Conservation (phyloP, 768 basidiomycete genomes). For the Pulveroboletus ravenelii region DNA sequence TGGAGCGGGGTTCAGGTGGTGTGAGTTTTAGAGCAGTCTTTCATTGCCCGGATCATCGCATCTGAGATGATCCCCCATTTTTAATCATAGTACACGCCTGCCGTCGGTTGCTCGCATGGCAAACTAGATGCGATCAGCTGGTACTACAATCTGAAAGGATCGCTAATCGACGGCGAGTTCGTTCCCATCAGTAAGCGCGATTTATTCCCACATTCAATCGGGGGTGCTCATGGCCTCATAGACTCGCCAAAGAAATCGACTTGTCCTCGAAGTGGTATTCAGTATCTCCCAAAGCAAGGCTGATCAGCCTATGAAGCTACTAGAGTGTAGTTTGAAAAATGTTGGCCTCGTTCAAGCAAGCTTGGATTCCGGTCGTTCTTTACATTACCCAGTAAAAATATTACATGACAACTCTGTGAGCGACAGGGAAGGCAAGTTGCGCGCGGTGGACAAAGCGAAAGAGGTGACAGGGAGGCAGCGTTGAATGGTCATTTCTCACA, state of each 20-base stretch:
- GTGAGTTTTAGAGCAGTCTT: background rate
- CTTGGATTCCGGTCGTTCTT: background rate
- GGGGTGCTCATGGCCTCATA: slow-evolving; percentile 22
- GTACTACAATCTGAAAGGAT: slow-evolving; percentile 64
- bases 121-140: slow-evolving; percentile 46
- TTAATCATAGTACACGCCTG: slow-evolving; percentile 42
- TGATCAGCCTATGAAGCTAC: background rate
- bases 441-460: too few relatives aligned
- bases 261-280: slow-evolving; percentile 55
- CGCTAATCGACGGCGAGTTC: slow-evolving; percentile 58
- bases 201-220: background rate
- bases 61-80: background rate
- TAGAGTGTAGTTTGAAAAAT: background rate
- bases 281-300: slow-evolving; percentile 50
- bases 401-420: too few relatives aligned
- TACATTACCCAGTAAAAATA: too few relatives aligned
- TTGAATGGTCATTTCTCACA: too few relatives aligned
- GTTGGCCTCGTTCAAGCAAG: too few relatives aligned
- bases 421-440: too few relatives aligned
- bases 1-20: slow-evolving; percentile 52
- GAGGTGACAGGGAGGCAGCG: too few relatives aligned
- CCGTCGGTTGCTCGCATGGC: slow-evolving; percentile 40
- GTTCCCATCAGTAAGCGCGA: slow-evolving; percentile 49
- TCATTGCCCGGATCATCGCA: background rate
- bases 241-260: slow-evolving; percentile 50